phyloP scores from a whole-genome alignment of 306 rosid genomes.

The Dalbergia cultrata region DNA sequence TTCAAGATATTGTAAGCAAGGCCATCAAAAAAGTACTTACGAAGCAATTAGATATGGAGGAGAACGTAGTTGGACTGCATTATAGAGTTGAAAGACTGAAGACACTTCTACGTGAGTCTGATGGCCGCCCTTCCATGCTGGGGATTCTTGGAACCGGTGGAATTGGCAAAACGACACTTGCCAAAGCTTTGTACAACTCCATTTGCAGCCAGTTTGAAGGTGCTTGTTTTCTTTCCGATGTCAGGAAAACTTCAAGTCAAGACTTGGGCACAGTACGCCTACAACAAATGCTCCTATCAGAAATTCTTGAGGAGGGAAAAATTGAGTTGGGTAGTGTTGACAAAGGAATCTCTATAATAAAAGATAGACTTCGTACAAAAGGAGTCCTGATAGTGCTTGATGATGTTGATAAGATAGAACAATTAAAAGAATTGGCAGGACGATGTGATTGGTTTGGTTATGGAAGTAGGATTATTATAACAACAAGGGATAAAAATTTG shows the following conservation, averaged over 20 bases:
- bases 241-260: not conserved
- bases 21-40: not conserved
- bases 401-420: not conserved
- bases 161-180: constrained; percentile 18
- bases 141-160: no score
- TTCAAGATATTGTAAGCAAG: not conserved
- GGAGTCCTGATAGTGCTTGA: constrained; percentile 4
- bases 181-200: constrained; percentile 15
- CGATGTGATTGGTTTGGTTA: constrained; percentile 1
- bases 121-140: not conserved
- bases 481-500: constrained; percentile 21
- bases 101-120: not conserved
- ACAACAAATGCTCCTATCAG: not conserved
- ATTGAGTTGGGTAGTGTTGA: not conserved
- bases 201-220: not conserved
- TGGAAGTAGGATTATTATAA: constrained; percentile 13
- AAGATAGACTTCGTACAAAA: not conserved
- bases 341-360: not conserved
- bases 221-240: constrained; percentile 9
- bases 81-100: not conserved
- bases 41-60: not conserved
- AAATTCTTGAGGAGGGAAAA: not conserved
- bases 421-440: not conserved
- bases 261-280: not conserved
- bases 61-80: not conserved